These are phyloP conservation scores for Pneumocystis murina DNA, from an alignment of 1,139 yeast genomes.

Conservation along the genomic window DNA sequence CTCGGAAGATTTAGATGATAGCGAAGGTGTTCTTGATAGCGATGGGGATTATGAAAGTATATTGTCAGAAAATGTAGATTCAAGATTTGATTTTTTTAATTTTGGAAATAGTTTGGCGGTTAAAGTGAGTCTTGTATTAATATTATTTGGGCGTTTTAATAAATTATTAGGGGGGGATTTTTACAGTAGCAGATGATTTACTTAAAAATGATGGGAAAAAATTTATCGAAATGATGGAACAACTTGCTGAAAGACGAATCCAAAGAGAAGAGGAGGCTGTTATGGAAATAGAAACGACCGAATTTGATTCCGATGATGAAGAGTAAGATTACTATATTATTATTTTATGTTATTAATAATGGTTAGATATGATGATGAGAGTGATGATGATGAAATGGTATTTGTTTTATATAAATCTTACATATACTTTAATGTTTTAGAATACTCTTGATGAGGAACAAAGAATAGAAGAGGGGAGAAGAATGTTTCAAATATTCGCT, in stretches of 20 bases:
- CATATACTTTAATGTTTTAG: constrained; percentile 1
- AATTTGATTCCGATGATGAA: constrained; percentile 25
- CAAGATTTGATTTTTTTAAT: constrained; percentile 21
- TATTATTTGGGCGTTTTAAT: neutral
- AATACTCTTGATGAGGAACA: constrained; percentile 44
- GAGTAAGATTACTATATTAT: constrained; percentile 20
- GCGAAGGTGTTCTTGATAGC: constrained; percentile 6
- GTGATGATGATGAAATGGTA: constrained; percentile 26
- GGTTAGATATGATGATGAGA: constrained; percentile 22
- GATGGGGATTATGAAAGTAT: constrained; percentile 14
- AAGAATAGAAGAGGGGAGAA: constrained; percentile 60
- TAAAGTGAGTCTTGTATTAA: constrained; percentile 12
- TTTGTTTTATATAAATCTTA: constrained; percentile 14
- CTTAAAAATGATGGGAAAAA: constrained; percentile 59
- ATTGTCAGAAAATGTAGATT: constrained; percentile 8
- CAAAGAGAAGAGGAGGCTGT: constrained; percentile 33
- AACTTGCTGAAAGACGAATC: constrained; percentile 44
- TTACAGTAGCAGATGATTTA: constrained; percentile 63
- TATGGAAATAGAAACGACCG: constrained; percentile 24
- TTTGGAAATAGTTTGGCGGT: constrained; percentile 26
- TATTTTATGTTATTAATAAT: constrained; percentile 16
- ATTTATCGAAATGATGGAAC: constrained; percentile 65
- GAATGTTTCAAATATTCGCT: constrained; percentile 60
- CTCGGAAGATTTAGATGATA: constrained; percentile 4
- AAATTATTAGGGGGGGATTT: constrained; percentile 26